Evolutionary conservation across 345 rosid genomes (phyloP).

Genomic region (Hibiscus syriacus): DNA sequence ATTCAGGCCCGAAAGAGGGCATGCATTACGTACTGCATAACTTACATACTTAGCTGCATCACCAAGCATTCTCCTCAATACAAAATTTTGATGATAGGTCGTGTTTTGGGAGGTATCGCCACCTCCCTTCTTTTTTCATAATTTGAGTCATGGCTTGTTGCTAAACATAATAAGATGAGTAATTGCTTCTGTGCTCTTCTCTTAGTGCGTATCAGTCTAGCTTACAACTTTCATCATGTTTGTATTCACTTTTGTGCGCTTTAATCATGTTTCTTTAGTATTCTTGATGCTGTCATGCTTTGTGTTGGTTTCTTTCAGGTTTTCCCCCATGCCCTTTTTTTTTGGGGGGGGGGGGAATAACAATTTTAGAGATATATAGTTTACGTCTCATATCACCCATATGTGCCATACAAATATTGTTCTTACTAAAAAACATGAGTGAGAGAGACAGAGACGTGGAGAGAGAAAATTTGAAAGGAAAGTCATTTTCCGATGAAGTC

Average conservation of each 20-base stretch:
- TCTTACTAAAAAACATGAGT: no score
- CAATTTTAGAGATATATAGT: background rate
- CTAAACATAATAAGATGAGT: conserved; percentile 85
- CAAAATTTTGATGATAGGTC: conserved; percentile 87
- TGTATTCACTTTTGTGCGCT: background rate
- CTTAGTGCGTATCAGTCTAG: background rate
- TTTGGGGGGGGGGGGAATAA: no score
- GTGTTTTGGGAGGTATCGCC: conserved; percentile 93
- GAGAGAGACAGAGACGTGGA: no score
- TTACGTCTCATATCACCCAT: background rate
- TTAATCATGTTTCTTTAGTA: background rate
- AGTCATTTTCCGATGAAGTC: no score
- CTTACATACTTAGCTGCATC: conserved; percentile 81
- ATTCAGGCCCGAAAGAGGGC: conserved; percentile 92
- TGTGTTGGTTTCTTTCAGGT: no score
- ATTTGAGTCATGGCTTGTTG: conserved; percentile 97
- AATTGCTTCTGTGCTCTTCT: conserved; percentile 5
- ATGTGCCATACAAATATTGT: no score
- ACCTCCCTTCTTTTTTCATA: conserved; percentile 86
- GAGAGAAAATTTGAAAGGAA: no score
- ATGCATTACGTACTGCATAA: conserved; percentile 72
- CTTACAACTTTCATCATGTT: background rate
- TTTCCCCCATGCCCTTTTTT: no score
- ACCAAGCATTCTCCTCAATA: conserved; percentile 94
- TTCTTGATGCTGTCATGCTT: background rate